These are phyloP conservation scores for Mortierella polycephala DNA, from an alignment of 371 early-diverging fungal species.

Conservation along the genomic window DNA sequence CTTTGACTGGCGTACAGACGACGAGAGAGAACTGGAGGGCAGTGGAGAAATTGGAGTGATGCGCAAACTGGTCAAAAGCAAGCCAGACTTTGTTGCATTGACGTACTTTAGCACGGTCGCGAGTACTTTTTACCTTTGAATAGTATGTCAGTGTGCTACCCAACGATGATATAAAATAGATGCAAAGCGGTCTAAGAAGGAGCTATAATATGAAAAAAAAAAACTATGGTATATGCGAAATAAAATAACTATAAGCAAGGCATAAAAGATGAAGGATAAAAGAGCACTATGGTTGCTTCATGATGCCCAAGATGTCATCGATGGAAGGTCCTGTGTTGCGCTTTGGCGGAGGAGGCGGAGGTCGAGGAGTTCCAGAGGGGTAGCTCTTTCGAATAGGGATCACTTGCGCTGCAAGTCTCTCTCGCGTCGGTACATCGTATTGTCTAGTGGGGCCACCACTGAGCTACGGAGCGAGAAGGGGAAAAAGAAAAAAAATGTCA, in stretches of 20 bases:
- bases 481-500: background rate
- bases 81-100: conserved; percentile 72
- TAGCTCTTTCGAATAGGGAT: conserved; percentile 45
- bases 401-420: conserved; percentile 40
- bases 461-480: background rate
- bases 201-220: background rate
- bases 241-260: background rate
- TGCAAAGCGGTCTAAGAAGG: background rate
- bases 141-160: background rate
- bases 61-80: conserved; percentile 57
- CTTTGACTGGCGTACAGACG: conserved; percentile 58
- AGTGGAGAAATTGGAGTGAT: conserved; percentile 65
- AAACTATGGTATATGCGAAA: background rate
- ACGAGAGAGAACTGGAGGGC: conserved; percentile 63
- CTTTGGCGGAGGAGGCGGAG: conserved; percentile 1
- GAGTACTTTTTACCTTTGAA: conserved; percentile 25
- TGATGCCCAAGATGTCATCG: conserved; percentile 25
- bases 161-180: background rate
- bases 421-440: conserved; percentile 28
- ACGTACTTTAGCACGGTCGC: conserved; percentile 70
- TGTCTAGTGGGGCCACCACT: conserved; percentile 5
- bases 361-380: conserved; percentile 18
- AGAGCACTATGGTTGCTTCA: conserved; percentile 8
- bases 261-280: background rate
- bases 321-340: conserved; percentile 28